Percentiles rank a stretch among this genome's conserved stretches.
These are phyloP conservation scores for Mollisiaceae sp. DNA, from an alignment of 2,329 filamentous ascomycete species.

Conservation along the genomic window DNA sequence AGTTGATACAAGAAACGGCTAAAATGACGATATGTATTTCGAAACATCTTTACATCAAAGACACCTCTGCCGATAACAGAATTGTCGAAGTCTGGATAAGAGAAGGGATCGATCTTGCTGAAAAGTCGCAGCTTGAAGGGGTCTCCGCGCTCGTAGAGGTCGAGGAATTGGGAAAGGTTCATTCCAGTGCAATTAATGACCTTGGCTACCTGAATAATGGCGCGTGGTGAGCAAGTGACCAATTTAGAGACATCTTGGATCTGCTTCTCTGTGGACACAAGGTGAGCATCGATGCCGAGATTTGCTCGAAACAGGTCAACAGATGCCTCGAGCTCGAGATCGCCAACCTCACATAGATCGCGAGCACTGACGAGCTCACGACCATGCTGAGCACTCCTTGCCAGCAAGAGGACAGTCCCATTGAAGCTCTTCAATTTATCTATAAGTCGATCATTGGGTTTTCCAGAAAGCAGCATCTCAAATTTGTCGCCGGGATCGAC, in stretches of 20 bases:
- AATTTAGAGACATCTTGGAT: constrained; percentile 29
- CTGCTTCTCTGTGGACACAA: constrained; percentile 25
- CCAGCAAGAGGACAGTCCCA: constrained; percentile 32
- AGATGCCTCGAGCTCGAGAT: constrained; percentile 31
- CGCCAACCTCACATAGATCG: constrained; percentile 31
- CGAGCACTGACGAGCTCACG: constrained; percentile 29
- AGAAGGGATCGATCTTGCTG: constrained; percentile 29
- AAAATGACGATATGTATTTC: constrained; percentile 23
- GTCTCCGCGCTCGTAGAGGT: constrained; percentile 33
- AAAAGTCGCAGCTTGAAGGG: constrained; percentile 35
- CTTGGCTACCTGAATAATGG: constrained; percentile 33
- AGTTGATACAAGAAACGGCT: constrained; percentile 31
- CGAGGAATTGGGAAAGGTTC: constrained; percentile 35
- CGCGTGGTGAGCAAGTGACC: constrained; percentile 32
- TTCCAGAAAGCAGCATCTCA: constrained; percentile 20
- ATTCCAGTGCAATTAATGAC: constrained; percentile 35
- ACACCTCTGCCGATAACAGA: constrained; percentile 35
- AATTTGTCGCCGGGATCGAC: constrained; percentile 33
- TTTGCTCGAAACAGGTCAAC: constrained; percentile 28
- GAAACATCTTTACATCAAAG: constrained; percentile 30
- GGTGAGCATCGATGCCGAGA: constrained; percentile 22
- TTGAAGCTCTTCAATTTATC: constrained; percentile 30
- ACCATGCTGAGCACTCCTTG: constrained; percentile 32
- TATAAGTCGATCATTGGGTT: constrained; percentile 20
- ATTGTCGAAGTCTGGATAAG: constrained; percentile 23